Percentiles rank a stretch among this genome's conserved stretches.
Conservation (phyloP, 1,139 yeast genomes). For the Debaryomyces fabryi region DNA sequence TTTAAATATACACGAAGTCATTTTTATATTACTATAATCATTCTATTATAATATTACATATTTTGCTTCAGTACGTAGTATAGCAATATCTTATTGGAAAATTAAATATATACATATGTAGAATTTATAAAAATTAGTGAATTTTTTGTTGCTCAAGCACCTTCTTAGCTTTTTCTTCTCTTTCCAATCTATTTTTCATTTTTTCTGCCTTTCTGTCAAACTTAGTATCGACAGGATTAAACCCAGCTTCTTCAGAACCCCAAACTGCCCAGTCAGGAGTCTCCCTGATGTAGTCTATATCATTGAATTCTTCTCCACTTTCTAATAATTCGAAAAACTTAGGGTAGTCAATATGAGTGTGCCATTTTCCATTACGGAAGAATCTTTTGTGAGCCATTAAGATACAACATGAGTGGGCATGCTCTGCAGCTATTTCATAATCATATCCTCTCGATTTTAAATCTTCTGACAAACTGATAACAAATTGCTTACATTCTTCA, state of each 20-base stretch:
- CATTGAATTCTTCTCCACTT: constrained; percentile 66
- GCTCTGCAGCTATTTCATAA: constrained; percentile 91
- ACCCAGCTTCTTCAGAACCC: constrained; percentile 86
- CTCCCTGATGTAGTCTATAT: constrained; percentile 76
- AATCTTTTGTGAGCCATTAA: constrained; percentile 78
- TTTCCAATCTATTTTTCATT: constrained; percentile 44
- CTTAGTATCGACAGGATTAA: constrained; percentile 81
- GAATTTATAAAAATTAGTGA: neutral
- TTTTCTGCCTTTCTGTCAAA: constrained; percentile 70
- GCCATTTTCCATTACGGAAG: constrained; percentile 74
- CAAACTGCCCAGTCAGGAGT: constrained; percentile 93
- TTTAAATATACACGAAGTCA: neutral
- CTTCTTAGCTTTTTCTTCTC: constrained; percentile 34
- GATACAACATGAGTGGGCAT: constrained; percentile 93
- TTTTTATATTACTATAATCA: neutral
- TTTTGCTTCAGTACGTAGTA: neutral
- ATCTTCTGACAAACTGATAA: constrained; percentile 59
- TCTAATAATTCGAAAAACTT: constrained; percentile 72
- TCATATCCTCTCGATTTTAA: constrained; percentile 62
- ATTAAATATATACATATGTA: neutral
- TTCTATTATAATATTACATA: neutral
- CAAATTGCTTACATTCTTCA: constrained; percentile 84
- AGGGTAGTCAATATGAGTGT: constrained; percentile 85
- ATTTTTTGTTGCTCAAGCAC: constrained; percentile 13
- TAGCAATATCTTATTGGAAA: neutral